A percentile compares a stretch with the other conserved stretches of the same genome.
These are phyloP conservation scores for Akanthomyces uredinophilus DNA, from an alignment of 2,329 filamentous ascomycete genomes.

Conservation along the genomic window DNA sequence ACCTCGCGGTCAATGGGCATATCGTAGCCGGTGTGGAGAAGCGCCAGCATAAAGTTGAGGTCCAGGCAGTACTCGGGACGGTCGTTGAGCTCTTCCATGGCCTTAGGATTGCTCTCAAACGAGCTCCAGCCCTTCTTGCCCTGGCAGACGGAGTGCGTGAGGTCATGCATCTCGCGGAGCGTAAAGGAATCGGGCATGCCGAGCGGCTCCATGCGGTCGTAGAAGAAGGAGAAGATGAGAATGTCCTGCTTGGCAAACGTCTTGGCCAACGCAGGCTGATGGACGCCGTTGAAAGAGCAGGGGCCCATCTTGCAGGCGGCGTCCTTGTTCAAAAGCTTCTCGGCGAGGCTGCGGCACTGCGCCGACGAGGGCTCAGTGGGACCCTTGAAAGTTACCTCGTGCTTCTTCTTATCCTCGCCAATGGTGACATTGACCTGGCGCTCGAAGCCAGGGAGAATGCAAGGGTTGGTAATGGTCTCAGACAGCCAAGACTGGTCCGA, in stretches of 20 bases:
- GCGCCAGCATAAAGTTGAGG: slow-evolving; percentile 90
- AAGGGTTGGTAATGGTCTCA: slow-evolving; percentile 73
- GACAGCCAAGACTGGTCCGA: slow-evolving; percentile 62
- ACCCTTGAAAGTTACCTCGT: slow-evolving; percentile 82
- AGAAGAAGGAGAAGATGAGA: slow-evolving; percentile 98
- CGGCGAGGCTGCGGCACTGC: slow-evolving; percentile 84
- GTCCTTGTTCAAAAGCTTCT: slow-evolving; percentile 88
- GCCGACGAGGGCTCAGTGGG: slow-evolving; percentile 69
- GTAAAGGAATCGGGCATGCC: slow-evolving; percentile 99
- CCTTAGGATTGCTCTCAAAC: slow-evolving; percentile 71
- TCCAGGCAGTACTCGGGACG: slow-evolving; percentile 91
- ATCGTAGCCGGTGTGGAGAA: slow-evolving; percentile 93
- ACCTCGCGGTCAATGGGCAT: slow-evolving; percentile 97
- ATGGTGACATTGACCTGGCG: slow-evolving; percentile 70
- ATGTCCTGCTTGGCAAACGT: slow-evolving; percentile 89
- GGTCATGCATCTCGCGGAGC: slow-evolving; percentile 79
- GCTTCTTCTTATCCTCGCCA: slow-evolving; percentile 47
- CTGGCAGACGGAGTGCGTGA: slow-evolving; percentile 78
- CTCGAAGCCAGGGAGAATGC: slow-evolving; percentile 75
- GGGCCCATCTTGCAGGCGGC: slow-evolving; percentile 73
- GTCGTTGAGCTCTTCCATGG: slow-evolving; percentile 71
- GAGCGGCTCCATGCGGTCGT: slow-evolving; percentile 85
- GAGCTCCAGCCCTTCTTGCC: slow-evolving; percentile 74
- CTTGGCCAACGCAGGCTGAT: slow-evolving; percentile 87
- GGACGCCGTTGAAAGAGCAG: slow-evolving; percentile 97